These are phyloP conservation scores for Syncephalastrum monosporum DNA, from an alignment of 371 early-diverging fungal genomes.

Conservation along the genomic window DNA sequence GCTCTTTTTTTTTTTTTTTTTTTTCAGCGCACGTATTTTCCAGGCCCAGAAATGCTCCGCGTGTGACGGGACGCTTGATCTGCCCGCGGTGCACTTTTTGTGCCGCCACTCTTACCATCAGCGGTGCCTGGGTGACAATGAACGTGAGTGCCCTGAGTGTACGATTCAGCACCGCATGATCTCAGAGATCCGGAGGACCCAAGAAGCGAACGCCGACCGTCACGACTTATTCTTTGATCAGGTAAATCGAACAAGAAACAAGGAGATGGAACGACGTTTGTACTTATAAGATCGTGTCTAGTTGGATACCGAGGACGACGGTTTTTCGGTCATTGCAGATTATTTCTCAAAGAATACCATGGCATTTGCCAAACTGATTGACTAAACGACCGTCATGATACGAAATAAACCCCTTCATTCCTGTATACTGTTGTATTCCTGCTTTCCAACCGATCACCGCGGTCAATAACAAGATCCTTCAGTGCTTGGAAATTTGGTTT, in stretches of 20 bases:
- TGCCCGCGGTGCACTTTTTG: slow-evolving; percentile 90
- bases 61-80: slow-evolving; percentile 80
- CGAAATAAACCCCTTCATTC: too few species aligned
- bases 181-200: slow-evolving; percentile 71
- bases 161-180: slow-evolving; percentile 82
- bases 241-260: slow-evolving; percentile 36
- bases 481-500: too few species aligned
- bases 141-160: slow-evolving; percentile 87
- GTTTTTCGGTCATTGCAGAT: slow-evolving; percentile 83
- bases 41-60: slow-evolving; percentile 85
- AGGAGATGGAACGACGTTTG: background rate
- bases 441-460: too few species aligned
- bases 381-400: slow-evolving; percentile 24
- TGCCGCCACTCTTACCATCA: slow-evolving; percentile 94
- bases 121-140: slow-evolving; percentile 75
- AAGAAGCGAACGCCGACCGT: slow-evolving; percentile 72
- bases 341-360: slow-evolving; percentile 88
- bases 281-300: slow-evolving; percentile 15
- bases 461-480: too few species aligned
- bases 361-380: slow-evolving; percentile 73
- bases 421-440: too few species aligned
- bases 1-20: slow-evolving; percentile 13
- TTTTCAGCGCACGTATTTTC: slow-evolving; percentile 69
- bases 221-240: slow-evolving; percentile 81
- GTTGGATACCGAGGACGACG: slow-evolving; percentile 78